phyloP scores from a whole-genome alignment of 2,329 filamentous ascomycete species.

The Diaporthe vexans region DNA sequence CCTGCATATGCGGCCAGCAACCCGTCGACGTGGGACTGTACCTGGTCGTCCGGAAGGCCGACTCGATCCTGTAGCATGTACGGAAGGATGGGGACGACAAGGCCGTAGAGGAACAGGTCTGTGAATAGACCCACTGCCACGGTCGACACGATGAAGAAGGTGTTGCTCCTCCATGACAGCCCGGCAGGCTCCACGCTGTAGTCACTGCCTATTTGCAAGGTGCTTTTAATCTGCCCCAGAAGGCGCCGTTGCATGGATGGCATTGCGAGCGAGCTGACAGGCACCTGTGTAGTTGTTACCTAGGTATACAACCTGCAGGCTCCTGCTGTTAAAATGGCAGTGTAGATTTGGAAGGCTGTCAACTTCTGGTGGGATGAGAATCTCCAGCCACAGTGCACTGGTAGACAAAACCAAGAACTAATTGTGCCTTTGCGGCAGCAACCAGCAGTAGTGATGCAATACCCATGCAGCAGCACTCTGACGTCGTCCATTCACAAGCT shows the following conservation, averaged over 20 bases:
- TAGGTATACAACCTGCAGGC: too few relatives aligned
- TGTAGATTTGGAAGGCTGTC: too few relatives aligned
- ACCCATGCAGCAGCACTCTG: background rate
- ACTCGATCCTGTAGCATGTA: constrained; percentile 69
- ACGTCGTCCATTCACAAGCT: constrained; percentile 6
- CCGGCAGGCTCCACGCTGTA: constrained; percentile 30
- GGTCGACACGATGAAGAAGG: constrained; percentile 70
- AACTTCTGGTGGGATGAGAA: too few relatives aligned
- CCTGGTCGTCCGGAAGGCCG: constrained; percentile 58
- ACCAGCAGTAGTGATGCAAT: constrained; percentile 7
- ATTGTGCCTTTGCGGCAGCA: too few relatives aligned
- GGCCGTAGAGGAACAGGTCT: constrained; percentile 71
- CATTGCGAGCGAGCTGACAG: constrained; percentile 1
- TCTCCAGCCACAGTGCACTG: too few relatives aligned
- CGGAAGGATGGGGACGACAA: constrained; percentile 70
- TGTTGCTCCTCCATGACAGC: constrained; percentile 67
- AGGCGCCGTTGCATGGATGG: background rate
- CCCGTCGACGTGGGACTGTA: constrained; percentile 66
- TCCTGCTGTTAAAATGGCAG: too few relatives aligned
- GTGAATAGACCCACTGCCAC: constrained; percentile 69
- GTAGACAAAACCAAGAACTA: background rate
- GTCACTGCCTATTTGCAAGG: constrained; percentile 35
- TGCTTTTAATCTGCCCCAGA: constrained; percentile 24
- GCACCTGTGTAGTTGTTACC: background rate
- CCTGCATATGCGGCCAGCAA: constrained; percentile 69